Percentiles rank a stretch among this genome's conserved stretches.
These are phyloP conservation scores for Trypethelium eluteriae DNA, from an alignment of 495 filamentous ascomycete genomes.

Conservation along the genomic window DNA sequence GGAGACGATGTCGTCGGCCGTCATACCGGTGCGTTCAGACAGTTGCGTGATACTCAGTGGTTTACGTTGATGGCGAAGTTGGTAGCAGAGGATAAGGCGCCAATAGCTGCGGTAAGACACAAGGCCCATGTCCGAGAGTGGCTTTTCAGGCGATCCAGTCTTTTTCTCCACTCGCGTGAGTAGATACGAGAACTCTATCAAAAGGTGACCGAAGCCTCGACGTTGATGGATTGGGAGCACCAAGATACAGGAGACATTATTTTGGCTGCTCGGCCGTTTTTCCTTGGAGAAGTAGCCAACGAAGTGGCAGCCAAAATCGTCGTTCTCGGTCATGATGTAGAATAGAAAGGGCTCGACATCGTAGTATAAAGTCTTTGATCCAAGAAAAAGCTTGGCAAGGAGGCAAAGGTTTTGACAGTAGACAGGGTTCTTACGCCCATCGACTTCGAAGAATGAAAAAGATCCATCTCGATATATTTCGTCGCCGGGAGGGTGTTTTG, in stretches of 20 bases:
- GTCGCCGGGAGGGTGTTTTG: slow-evolving; percentile 92
- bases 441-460: slow-evolving; percentile 93
- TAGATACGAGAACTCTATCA: slow-evolving; percentile 97
- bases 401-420: slow-evolving; percentile 98
- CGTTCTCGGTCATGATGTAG: slow-evolving; percentile 95
- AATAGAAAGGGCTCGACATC: slow-evolving; percentile 97
- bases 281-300: slow-evolving; percentile 99
- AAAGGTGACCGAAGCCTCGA: slow-evolving; percentile 90
- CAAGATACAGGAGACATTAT: slow-evolving; percentile 96
- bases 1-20: slow-evolving; percentile 89
- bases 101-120: slow-evolving; percentile 97
- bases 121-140: slow-evolving; percentile 92
- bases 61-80: slow-evolving; percentile 10
- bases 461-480: slow-evolving; percentile 95
- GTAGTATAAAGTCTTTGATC: slow-evolving; percentile 96
- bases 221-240: slow-evolving; percentile 93
- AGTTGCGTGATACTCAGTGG: slow-evolving; percentile 64
- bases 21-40: slow-evolving; percentile 88
- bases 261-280: slow-evolving; percentile 87
- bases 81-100: slow-evolving; percentile 68
- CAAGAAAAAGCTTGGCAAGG: slow-evolving; percentile 89
- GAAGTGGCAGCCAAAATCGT: slow-evolving; percentile 90
- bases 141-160: slow-evolving; percentile 94
- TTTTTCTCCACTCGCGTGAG: slow-evolving; percentile 88
- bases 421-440: slow-evolving; percentile 90